These are phyloP conservation scores for Solanum lycopersicoides DNA, from an alignment of 257 asterid species.

Conservation along the genomic window DNA sequence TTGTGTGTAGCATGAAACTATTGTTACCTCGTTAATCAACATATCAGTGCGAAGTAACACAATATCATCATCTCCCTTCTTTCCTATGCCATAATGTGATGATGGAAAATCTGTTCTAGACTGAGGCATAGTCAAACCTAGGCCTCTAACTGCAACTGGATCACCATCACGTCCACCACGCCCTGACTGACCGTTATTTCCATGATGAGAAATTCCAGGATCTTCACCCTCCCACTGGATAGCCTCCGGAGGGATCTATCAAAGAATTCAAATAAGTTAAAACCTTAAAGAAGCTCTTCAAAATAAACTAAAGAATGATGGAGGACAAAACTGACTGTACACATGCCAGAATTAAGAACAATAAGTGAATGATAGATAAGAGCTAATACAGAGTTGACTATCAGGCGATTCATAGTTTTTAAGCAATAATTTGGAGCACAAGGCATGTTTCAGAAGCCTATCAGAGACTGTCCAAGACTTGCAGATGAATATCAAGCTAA, in stretches of 20 bases:
- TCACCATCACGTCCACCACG: background rate
- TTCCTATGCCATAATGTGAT: background rate
- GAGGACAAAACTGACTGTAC: background rate
- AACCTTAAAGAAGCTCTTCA: background rate
- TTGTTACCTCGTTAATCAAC: background rate
- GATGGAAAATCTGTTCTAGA: background rate
- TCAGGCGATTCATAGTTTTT: background rate
- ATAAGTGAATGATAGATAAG: background rate
- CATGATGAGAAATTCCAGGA: background rate
- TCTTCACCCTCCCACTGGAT: background rate
- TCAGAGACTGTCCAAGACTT: background rate
- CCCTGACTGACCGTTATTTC: background rate
- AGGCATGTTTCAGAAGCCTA: background rate
- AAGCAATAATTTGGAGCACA: background rate
- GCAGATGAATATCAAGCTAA: background rate
- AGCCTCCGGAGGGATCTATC: background rate
- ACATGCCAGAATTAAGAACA: background rate
- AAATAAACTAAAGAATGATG: background rate
- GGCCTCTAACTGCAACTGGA: background rate
- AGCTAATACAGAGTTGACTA: background rate
- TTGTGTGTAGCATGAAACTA: background rate
- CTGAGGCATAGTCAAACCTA: background rate
- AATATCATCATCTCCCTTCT: background rate
- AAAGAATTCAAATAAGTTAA: background rate
- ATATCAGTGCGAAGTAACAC: background rate